Evolutionary conservation across 345 rosid species (phyloP).

Genomic region (Rhodamnia argentea): DNA sequence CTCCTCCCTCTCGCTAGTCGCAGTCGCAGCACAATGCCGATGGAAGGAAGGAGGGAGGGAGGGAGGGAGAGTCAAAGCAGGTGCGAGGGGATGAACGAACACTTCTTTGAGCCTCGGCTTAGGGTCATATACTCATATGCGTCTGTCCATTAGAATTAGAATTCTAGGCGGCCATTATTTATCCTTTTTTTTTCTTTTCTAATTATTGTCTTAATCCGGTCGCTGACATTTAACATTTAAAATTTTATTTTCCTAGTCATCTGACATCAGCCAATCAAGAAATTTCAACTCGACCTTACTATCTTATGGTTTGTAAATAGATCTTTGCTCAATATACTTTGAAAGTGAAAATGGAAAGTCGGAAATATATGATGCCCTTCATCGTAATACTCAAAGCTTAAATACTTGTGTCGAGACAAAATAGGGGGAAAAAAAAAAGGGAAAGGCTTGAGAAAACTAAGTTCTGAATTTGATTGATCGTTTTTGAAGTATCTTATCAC

Average conservation of each 20-base stretch:
- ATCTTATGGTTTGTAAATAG: too few species aligned
- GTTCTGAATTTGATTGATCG: neutral
- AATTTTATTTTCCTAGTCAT: neutral
- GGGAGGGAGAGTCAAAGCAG: neutral
- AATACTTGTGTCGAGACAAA: neutral
- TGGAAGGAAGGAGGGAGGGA: neutral
- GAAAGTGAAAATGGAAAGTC: accelerated
- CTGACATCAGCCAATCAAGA: neutral
- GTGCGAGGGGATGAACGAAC: neutral
- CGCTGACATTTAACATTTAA: neutral
- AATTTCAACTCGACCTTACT: neutral
- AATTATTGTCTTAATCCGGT: neutral
- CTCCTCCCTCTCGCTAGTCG: neutral
- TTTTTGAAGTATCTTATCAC: neutral
- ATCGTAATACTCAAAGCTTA: neutral
- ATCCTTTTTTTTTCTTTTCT: neutral
- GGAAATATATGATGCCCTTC: neutral
- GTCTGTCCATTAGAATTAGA: neutral
- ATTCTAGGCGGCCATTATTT: neutral
- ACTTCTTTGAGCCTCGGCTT: neutral
- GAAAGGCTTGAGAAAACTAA: too few species aligned
- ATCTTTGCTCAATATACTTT: too few species aligned
- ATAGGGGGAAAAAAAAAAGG: too few species aligned
- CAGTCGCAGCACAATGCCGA: neutral
- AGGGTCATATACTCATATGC: neutral